Base-by-base conservation (phyloP, 352 stramenopile species). In the Pythium sukuiense region DNA sequence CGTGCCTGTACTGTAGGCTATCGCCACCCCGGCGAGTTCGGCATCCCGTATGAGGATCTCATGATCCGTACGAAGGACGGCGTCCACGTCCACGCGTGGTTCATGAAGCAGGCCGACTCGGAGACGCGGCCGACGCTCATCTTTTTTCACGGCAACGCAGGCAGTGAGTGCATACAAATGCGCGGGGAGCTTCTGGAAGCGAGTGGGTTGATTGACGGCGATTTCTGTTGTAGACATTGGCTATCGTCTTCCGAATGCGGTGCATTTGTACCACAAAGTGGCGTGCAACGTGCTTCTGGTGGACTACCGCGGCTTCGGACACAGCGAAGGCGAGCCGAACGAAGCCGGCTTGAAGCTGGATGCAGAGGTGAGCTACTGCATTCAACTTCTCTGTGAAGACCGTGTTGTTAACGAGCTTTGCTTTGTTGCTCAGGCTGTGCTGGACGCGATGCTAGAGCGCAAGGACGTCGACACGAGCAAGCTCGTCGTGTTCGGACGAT, bases 131-230 rank as follows among this genome's bases (percentile, higher is more conserved):
- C 92, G 30, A 99, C 95, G 11, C 75, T 99, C 55, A 82, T 99
- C 33, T 99, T 98, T 61, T 98, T 98, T 73, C 95, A 99, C 54
- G 95, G 92, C 65, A 98, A 98, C 71, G 93, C 95, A 20, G 93
- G 92, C 73, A 94, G 87, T 95, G 69, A 61, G 77, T 78, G 32
- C 12, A 26, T 55, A 20, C 13, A 26, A 65, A 24, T 24, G 20
- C 20, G 20, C 20, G 0, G 20, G 20, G 20, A 24, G 20, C 20
- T 24, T 24, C 20, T 24, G 20, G 20, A 24, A 24, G 20, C 52
- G 16, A 55, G 13, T 35, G 29, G 0, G 16, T 29, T 45, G 1
- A 6, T 37, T 18, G 12, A 52, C 5, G 24, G 45, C 9, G 45
- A 30, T 30, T 14, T 8, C 5, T 24, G 30, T 33, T 48, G 35